A percentile compares a stretch with the other conserved stretches of the same genome.
These are phyloP conservation scores for Capsicum baccatum DNA, from an alignment of 257 asterid genomes.

Conservation along the genomic window DNA sequence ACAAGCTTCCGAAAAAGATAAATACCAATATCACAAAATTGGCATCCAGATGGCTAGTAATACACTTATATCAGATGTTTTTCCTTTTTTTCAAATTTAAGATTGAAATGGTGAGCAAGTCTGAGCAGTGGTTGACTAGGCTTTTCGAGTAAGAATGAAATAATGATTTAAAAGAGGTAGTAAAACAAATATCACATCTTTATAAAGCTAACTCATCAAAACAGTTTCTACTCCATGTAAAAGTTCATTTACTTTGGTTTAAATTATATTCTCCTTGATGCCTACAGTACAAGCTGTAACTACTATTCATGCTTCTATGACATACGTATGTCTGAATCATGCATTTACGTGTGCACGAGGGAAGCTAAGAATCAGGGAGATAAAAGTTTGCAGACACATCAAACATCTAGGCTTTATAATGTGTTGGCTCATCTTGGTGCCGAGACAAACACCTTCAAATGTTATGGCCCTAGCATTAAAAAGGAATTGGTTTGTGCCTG, in stretches of 20 bases:
- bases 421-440: slow-evolving; percentile 4
- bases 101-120: neutral
- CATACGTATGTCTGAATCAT: neutral
- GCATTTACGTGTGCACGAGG: neutral
- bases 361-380: slow-evolving; percentile 12
- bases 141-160: neutral
- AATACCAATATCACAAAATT: slow-evolving; percentile 10
- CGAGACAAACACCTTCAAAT: slow-evolving; percentile 10
- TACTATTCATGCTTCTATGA: neutral
- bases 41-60: neutral
- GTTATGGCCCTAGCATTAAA: neutral
- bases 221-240: neutral
- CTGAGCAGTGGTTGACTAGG: slow-evolving; percentile 5
- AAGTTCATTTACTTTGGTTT: neutral
- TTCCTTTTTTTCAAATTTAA: neutral
- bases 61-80: neutral
- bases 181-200: neutral
- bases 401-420: neutral
- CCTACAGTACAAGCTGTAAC: slow-evolving; percentile 10
- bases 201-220: neutral
- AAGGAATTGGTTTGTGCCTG: neutral
- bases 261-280: neutral
- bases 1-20: slow-evolving; percentile 28
- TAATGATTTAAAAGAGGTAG: neutral
- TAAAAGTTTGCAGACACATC: neutral